phyloP scores from a whole-genome alignment of 768 basidiomycete genomes.

The Gelatoporia subvermispora region DNA sequence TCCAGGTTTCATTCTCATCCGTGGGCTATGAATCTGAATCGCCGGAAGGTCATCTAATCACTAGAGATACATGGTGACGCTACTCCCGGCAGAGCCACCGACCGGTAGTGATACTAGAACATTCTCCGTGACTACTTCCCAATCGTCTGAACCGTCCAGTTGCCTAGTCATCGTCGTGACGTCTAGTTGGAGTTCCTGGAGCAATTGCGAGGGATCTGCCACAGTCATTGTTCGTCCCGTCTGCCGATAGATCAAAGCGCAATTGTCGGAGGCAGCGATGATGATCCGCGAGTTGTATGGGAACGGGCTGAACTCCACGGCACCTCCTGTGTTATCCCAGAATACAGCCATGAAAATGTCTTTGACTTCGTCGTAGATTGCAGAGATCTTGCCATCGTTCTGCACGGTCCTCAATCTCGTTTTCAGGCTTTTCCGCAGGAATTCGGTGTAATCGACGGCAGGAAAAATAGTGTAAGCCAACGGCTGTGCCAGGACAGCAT shows the following conservation, averaged over 20 bases:
- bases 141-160: background rate
- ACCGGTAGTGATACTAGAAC: constrained; percentile 39
- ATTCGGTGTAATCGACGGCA: constrained; percentile 35
- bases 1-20: too few species aligned
- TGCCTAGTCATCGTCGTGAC: constrained; percentile 18
- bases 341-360: constrained; percentile 47
- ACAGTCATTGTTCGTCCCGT: constrained; percentile 43
- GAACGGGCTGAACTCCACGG: constrained; percentile 30
- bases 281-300: constrained; percentile 26
- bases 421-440: constrained; percentile 32
- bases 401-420: constrained; percentile 32
- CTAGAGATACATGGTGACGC: constrained; percentile 28
- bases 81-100: constrained; percentile 48
- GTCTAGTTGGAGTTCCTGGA: constrained; percentile 32
- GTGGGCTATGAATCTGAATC: background rate
- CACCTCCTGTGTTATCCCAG: constrained; percentile 47
- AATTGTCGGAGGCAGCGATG: constrained; percentile 34
- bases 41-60: background rate
- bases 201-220: constrained; percentile 62
- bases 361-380: constrained; percentile 41
- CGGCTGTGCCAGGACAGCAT: constrained; percentile 21
- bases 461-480: constrained; percentile 56
- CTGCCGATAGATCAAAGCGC: constrained; percentile 40
- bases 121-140: constrained; percentile 21
- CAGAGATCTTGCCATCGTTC: constrained; percentile 47